These are phyloP conservation scores for Persicaria maculosa DNA, from an alignment of 148 eudicot genomes.

Conservation along the genomic window DNA sequence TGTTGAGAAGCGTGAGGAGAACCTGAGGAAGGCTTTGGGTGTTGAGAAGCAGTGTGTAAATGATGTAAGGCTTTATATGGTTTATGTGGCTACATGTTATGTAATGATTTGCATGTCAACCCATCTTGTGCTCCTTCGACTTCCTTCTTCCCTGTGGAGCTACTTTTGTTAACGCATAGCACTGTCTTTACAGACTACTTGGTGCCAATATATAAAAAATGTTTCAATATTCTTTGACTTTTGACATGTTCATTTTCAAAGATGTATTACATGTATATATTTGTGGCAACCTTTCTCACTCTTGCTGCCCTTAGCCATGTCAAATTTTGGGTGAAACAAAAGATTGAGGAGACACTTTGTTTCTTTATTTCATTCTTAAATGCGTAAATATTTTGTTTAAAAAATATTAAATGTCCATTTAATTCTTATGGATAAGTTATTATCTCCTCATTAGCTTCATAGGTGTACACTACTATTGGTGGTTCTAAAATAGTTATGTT, in stretches of 20 bases:
- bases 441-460: not conserved
- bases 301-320: not conserved
- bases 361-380: not conserved
- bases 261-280: not conserved
- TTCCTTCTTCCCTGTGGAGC: not conserved
- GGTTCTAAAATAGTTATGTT: not conserved
- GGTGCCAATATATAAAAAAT: not conserved
- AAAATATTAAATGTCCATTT: not conserved
- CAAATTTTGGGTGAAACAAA: not conserved
- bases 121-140: not conserved
- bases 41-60: conserved; percentile 84
- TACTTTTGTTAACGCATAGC: not conserved
- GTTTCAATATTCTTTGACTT: not conserved
- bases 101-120: not conserved
- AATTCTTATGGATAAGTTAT: not conserved
- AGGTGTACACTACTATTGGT: not conserved
- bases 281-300: not conserved
- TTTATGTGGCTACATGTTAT: not conserved
- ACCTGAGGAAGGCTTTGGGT: conserved; percentile 82
- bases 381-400: not conserved
- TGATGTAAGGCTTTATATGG: conserved; percentile 50
- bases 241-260: not conserved
- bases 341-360: not conserved
- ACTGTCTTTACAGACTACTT: not conserved
- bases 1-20: conserved; percentile 87